Evolutionary conservation across 1,139 yeast species (phyloP), one percentile per base, ranked within the genome.

Genomic region (Wickerhamomyces sp.): DNA sequence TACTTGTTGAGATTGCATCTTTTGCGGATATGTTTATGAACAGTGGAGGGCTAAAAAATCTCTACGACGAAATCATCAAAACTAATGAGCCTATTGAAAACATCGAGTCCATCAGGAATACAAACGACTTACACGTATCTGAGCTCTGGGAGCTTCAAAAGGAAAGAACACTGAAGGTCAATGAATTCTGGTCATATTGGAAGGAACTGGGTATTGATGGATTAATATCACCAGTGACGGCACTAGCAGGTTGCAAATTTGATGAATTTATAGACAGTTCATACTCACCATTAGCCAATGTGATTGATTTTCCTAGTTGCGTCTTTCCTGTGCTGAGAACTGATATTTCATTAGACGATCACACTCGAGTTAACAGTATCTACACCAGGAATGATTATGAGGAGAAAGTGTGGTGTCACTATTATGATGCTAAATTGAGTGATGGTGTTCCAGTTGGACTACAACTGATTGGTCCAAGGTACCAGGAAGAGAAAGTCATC

Each of bases 1-100:
- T 33, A 23, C 15, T 30, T 32, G 68, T 75, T 10, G 61, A 63
- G 29, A 63, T 72, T 18, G 63, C 75, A 15, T 59, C 66, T 37
- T 46, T 45, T 35, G 50, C 51, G 7, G 46, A 44, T 33, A 18
- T 10, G 6, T 50, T 52, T 29, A 50, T 52, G 53, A 50, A 65
- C 10, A 73, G 80, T 60, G 86, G 81, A 61, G 87, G 87, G 34
- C 79, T 81, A 61, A 58, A 62, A 48, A 72, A 67, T 50, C 82
- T 81, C 61, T 67, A 72, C 43, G 66, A 69, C 44, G 66, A 77
- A 54, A 63, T 81, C 43, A 60, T 69, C 23, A 73, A 64, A 4
- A 75, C 83, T 7, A 86, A 87, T 34, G 89, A 82, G 61, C 85
- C 86, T 29, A 55, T 61, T 41, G 73, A 74, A 57, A 78, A 81